phyloP scores from a whole-genome alignment of 2,329 filamentous ascomycete genomes.

The Scytalidium lignicola region DNA sequence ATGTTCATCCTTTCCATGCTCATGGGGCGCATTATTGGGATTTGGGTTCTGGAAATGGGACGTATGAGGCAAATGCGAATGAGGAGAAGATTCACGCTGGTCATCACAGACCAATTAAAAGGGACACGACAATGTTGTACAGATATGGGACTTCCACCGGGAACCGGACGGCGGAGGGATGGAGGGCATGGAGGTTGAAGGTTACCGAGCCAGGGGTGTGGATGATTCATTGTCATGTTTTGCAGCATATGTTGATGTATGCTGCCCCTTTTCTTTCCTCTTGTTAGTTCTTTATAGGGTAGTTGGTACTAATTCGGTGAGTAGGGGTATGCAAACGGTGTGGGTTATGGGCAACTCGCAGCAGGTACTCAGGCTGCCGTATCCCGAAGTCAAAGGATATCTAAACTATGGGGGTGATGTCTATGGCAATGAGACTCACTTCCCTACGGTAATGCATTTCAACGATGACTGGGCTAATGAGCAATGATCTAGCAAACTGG shows the following conservation, averaged over 20 bases:
- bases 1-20: conserved; percentile 39
- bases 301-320: too few species aligned
- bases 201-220: conserved; percentile 42
- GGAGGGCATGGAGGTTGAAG: conserved; percentile 45
- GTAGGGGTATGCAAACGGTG: conserved; percentile 32
- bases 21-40: conserved; percentile 38
- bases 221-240: conserved; percentile 46
- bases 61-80: conserved; percentile 33
- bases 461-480: neutral
- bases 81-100: conserved; percentile 23
- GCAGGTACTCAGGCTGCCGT: conserved; percentile 18
- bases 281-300: neutral
- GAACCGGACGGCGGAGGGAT: conserved; percentile 34
- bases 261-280: conserved; percentile 26
- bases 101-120: neutral
- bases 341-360: conserved; percentile 31
- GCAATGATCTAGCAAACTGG: neutral
- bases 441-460: conserved; percentile 13
- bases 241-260: conserved; percentile 46
- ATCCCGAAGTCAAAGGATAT: conserved; percentile 26
- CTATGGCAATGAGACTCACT: conserved; percentile 23
- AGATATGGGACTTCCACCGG: conserved; percentile 32
- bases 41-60: conserved; percentile 36
- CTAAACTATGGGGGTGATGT: conserved; percentile 27
- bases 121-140: conserved; percentile 40